These are phyloP conservation scores for Botrytis elliptica DNA, from an alignment of 2,329 filamentous ascomycete species.

Conservation along the genomic window DNA sequence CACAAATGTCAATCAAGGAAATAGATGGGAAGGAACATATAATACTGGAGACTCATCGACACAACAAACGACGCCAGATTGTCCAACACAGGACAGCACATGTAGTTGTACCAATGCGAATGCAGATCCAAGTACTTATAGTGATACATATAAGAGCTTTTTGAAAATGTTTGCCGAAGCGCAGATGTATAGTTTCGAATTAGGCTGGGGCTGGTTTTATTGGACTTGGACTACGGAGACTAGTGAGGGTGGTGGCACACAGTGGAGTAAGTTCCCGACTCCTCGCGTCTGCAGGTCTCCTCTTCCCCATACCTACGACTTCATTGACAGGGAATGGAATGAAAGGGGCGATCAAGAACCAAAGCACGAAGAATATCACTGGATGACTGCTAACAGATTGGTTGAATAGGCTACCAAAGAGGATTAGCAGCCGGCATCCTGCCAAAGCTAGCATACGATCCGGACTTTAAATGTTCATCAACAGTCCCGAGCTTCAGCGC, in stretches of 20 bases:
- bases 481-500: conserved; percentile 54
- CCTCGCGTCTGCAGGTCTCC: conserved; percentile 51
- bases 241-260: conserved; percentile 50
- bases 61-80: conserved; percentile 65
- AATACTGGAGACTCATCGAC: conserved; percentile 59
- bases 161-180: conserved; percentile 88
- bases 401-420: conserved; percentile 16
- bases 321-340: too few species aligned
- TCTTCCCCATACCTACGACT: conserved; percentile 61
- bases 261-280: conserved; percentile 65
- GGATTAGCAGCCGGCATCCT: conserved; percentile 59
- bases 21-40: conserved; percentile 87
- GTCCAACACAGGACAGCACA: conserved; percentile 63
- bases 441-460: conserved; percentile 69
- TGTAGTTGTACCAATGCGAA: conserved; percentile 80
- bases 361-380: background rate
- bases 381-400: background rate
- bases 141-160: conserved; percentile 76
- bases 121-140: conserved; percentile 66
- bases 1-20: conserved; percentile 86
- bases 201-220: conserved; percentile 97
- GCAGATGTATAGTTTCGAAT: conserved; percentile 93
- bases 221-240: conserved; percentile 96
- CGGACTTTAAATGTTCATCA: conserved; percentile 65
- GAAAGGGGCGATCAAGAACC: background rate